Evolutionary conservation across 345 rosid genomes (phyloP).

Genomic region (Melaleuca alternifolia): DNA sequence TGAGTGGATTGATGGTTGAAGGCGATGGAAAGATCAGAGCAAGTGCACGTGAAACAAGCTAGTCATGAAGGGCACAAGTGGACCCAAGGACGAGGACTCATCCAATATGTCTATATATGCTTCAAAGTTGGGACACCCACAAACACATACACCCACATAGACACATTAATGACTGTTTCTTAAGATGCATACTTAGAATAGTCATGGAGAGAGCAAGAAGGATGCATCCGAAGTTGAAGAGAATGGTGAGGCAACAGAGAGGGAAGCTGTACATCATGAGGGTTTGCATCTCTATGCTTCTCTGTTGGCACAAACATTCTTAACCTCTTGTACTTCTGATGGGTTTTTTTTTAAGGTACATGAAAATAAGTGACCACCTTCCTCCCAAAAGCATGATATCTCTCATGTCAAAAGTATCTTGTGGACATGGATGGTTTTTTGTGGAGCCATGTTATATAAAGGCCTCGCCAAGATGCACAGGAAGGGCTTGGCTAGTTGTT

Average conservation of each 20-base stretch:
- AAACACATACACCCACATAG: not conserved
- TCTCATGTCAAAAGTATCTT: not conserved
- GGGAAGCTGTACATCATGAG: constrained; percentile 50
- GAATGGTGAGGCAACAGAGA: constrained; percentile 48
- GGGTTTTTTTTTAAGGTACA: not conserved
- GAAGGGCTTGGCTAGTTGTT: not conserved
- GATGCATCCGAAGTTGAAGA: constrained; percentile 44
- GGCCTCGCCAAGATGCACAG: not conserved
- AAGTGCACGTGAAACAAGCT: not conserved
- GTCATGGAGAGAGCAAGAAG: constrained; percentile 6
- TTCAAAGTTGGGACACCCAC: not conserved
- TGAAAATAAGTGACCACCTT: not conserved
- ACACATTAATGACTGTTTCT: not conserved
- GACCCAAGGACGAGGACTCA: not conserved
- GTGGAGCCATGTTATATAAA: not conserved
- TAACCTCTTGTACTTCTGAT: not conserved
- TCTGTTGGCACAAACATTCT: constrained; percentile 48
- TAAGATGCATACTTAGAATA: not conserved
- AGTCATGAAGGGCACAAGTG: not conserved
- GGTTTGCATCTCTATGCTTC: constrained; percentile 61
- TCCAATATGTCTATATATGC: not conserved
- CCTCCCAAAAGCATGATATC: not conserved
- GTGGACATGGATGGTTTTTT: not conserved
- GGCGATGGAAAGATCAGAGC: not conserved
- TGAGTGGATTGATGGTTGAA: not conserved